These are phyloP conservation scores for Boletellus ananiceps DNA, from an alignment of 768 basidiomycete species.

Conservation along the genomic window DNA sequence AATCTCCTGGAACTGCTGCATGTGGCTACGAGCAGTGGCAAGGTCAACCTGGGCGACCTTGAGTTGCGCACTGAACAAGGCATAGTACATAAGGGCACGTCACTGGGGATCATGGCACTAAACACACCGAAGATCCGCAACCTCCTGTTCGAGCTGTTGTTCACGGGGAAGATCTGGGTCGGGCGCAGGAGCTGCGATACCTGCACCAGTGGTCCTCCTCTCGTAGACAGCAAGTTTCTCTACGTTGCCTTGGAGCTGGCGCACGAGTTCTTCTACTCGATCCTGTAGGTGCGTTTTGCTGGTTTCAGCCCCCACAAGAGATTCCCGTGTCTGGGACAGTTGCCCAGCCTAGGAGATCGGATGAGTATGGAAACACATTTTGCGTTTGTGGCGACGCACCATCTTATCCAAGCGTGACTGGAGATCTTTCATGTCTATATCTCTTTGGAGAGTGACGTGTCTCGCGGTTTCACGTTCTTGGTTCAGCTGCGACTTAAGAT, in stretches of 20 bases:
- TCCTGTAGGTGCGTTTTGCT: constrained; percentile 77
- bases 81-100: not conserved
- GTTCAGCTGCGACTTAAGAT: constrained; percentile 60
- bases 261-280: constrained; percentile 42
- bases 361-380: constrained; percentile 7
- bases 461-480: constrained; percentile 73
- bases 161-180: constrained; percentile 57
- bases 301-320: constrained; percentile 67
- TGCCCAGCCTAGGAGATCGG: constrained; percentile 49
- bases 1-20: constrained; percentile 83
- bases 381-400: constrained; percentile 39
- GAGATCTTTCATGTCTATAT: constrained; percentile 73
- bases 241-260: constrained; percentile 67
- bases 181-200: constrained; percentile 30
- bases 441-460: constrained; percentile 74
- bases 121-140: constrained; percentile 76
- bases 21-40: constrained; percentile 61
- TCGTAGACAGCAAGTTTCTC: constrained; percentile 90
- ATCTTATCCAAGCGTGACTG: constrained; percentile 66
- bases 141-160: constrained; percentile 77
- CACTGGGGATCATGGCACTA: not conserved
- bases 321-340: constrained; percentile 62
- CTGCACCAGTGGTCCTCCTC: constrained; percentile 42
- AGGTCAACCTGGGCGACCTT: constrained; percentile 79
- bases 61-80: constrained; percentile 53